Base-by-base conservation (phyloP, 208 protist species). In the Trypanosoma melophagium region DNA sequence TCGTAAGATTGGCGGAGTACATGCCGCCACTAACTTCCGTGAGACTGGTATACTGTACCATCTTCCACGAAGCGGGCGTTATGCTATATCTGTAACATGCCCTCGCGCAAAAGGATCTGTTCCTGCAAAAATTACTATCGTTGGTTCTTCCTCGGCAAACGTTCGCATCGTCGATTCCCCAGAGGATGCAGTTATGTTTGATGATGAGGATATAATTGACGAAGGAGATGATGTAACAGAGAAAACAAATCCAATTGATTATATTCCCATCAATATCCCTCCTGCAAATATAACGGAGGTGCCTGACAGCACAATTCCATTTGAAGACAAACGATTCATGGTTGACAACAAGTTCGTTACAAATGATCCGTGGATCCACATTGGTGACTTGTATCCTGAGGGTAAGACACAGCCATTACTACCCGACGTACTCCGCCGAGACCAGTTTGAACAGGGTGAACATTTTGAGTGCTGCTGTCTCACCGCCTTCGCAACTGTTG, bases 401-500 rank as follows among this genome's bases (percentile, higher is more conserved):
- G 88, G 88, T 3, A 66, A 56, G 12, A 69, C 65, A 12, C 66
- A 79, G 47, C 79, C 88, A 22, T 77, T 94, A 31, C 76, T 94
- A 35, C 85, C 84, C 0, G 68, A 84, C 13, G 74, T 58, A 0
- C 74, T 94, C 49, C 75, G 70, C 21, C 74, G 82, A 28, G 84
- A 87, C 13, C 85, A 91, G 63, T 91, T 94, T 54, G 74, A 74
- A 25, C 85, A 94, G 56, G 85, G 88, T 25, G 80, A 86, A 44
- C 88, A 94, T 81, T 94, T 80, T 60, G 85, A 91, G 66, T 94
- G 88, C 68, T 91, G 88, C 63, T 87, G 86, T 76, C 70, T 89
- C 7, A 87, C 84, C 0, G 79, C 87, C 0, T 74, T 93, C 9
- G 49, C 87, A 12, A 71, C 82, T 14, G 74, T 93, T 7, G 72